Evolutionary conservation across 352 stramenopile genomes (phyloP).

Genomic region (Phytophthora vignae): DNA sequence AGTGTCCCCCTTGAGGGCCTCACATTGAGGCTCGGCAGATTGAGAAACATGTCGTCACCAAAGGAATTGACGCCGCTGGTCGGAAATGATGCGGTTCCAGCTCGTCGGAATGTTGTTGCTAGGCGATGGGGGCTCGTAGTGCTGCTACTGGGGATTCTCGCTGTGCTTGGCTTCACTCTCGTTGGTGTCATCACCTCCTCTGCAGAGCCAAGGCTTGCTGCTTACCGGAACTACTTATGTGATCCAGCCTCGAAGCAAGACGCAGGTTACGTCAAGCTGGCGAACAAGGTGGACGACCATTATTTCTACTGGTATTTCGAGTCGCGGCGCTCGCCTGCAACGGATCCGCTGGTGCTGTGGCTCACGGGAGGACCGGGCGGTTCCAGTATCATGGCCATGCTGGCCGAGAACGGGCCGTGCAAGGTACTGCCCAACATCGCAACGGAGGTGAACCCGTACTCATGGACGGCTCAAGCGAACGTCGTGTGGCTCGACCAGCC

Average conservation of each 20-base stretch:
- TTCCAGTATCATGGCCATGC: slow-evolving; percentile 49
- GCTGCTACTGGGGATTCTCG: not conserved
- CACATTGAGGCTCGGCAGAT: not conserved
- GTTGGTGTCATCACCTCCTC: not conserved
- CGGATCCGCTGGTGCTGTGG: slow-evolving; percentile 75
- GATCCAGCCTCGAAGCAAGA: slow-evolving; percentile 15
- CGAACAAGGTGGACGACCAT: slow-evolving; percentile 46
- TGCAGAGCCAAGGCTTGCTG: not conserved
- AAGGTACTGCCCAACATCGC: not conserved
- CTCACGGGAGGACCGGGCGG: slow-evolving; percentile 50
- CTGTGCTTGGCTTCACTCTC: not conserved
- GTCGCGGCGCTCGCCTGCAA: slow-evolving; percentile 42
- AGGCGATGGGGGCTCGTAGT: not conserved
- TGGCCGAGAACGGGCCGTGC: slow-evolving; percentile 54
- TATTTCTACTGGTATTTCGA: slow-evolving; percentile 72
- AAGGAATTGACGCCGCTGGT: slow-evolving; percentile 2
- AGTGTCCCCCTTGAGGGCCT: not conserved
- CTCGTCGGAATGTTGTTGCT: not conserved
- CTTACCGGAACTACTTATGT: not conserved
- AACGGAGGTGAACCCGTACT: not conserved
- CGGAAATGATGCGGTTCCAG: not conserved
- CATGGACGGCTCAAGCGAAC: not conserved
- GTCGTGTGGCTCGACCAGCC: not conserved
- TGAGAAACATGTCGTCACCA: not conserved
- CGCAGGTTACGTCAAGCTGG: slow-evolving; percentile 25